These are phyloP conservation scores for Erysimum cheiranthoides DNA, from an alignment of 345 rosid species.

Conservation along the genomic window DNA sequence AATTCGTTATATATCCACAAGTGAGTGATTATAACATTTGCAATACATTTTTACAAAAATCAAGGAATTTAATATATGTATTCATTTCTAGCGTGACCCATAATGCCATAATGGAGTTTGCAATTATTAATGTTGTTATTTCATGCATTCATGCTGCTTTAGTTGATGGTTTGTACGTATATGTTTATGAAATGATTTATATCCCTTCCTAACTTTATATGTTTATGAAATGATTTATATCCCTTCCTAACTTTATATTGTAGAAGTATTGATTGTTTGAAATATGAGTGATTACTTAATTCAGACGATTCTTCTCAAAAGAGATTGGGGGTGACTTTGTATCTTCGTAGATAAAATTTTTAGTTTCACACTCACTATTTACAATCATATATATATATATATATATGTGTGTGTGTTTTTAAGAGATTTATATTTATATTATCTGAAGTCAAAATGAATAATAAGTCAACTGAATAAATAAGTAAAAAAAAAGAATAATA, in stretches of 20 bases:
- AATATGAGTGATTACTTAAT: too few species aligned
- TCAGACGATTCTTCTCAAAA: not conserved
- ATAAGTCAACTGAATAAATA: too few species aligned
- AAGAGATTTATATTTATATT: not conserved
- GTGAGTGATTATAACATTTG: not conserved
- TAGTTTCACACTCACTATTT: not conserved
- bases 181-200: too few species aligned
- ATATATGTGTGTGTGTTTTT: not conserved
- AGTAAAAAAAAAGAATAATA: not conserved
- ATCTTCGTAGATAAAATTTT: not conserved
- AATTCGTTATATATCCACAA: not conserved
- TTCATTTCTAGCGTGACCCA: conserved; percentile 33
- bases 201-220: too few species aligned
- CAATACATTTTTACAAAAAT: conserved; percentile 6
- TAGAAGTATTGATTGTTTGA: not conserved
- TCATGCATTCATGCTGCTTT: conserved; percentile 2
- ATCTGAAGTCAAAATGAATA: conserved; percentile 6
- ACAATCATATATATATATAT: not conserved
- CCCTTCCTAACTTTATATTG: not conserved
- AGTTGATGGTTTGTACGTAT: not conserved
- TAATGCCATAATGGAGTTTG: conserved; percentile 22
- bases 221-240: not conserved
- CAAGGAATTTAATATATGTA: not conserved
- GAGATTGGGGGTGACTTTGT: too few species aligned
- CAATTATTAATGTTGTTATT: conserved; percentile 8